Evolutionary conservation across 2,329 filamentous ascomycete genomes (phyloP), one percentile per base, ranked within the genome.

Genomic region (Apiospora arundinis): DNA sequence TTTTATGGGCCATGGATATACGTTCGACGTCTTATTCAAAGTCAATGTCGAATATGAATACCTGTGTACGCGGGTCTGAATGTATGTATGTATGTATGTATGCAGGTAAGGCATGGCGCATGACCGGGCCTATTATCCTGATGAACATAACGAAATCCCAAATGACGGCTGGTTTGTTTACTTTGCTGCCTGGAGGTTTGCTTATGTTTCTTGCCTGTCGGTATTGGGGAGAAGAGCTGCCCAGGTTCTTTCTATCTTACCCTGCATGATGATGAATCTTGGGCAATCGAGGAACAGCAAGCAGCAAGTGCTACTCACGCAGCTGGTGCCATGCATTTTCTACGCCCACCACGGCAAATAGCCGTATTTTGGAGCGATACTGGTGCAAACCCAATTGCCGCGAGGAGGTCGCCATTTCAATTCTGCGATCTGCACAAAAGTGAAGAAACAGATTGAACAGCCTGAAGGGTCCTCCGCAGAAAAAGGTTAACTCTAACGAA

Each of bases 401-500:
- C 18, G 32, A 63, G 52, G 52, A 21, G 56, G 56, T 63, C 56
- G 32, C 40, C 32, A 12, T 63, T 21, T 40, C 32, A n/a, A n/a
- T 63, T 63, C 28, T 63, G 56, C 9, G 32, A 32, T n/a, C 56
- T 40, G 56, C 21, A 12, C 16, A 7, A 25, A 25, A n/a, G 25
- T 52, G 48, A 56, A 18, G 28, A 18, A n/a, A 14, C 6, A 21
- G 9, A 40, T n/a, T n/a, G n/a, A n/a, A n/a, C n/a, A n/a, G 5
- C 56, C 56, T 63, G 56, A 63, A 40, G 56, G 56, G 56, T 63
- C 56, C 56, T 63, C 56, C 32, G 56, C 56, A 63, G 56, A 40
- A 63, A 48, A 63, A 63, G 32, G 9, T 40, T 63, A 63, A 63
- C 56, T 63, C 56, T 40, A 40, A 63, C 5, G 56, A 63, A 63